Evolutionary conservation across 1,284 basidiomycete genomes (phyloP).

Genomic region (Ustilago hordei): DNA sequence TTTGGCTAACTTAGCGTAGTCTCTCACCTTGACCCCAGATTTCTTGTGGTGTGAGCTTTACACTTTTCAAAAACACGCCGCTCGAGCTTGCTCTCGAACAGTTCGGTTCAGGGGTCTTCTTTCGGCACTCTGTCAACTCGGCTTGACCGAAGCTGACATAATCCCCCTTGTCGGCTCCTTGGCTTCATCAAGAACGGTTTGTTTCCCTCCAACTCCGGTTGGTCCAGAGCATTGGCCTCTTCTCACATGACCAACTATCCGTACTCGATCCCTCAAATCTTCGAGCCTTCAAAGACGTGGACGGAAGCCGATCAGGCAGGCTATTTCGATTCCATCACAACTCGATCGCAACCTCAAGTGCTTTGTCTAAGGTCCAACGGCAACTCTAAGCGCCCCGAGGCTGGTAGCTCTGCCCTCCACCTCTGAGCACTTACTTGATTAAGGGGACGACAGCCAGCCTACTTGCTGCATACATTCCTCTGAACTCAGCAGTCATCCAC

Average conservation of each 20-base stretch:
- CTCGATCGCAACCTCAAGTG: neutral
- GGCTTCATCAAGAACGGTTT: no score
- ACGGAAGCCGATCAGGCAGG: neutral
- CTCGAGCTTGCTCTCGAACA: neutral
- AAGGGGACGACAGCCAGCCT: neutral
- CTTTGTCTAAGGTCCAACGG: neutral
- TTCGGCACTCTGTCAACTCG: neutral
- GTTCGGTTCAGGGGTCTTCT: neutral
- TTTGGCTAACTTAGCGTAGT: neutral
- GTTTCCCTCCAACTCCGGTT: no score
- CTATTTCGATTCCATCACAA: neutral
- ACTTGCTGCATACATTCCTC: neutral
- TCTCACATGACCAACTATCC: slow-evolving; percentile 5
- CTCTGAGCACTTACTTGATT: neutral
- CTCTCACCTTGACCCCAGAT: neutral
- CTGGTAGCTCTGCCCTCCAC: neutral
- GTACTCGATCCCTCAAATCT: neutral
- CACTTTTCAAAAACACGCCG: neutral
- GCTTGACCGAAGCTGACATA: no score
- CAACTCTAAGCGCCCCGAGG: neutral
- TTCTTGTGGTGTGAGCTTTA: neutral
- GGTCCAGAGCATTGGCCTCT: neutral
- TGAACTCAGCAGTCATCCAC: neutral
- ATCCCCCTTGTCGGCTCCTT: no score
- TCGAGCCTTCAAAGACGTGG: neutral